Percentiles rank a stretch among this genome's conserved stretches.
These are phyloP conservation scores for Cytospora leucostoma DNA, from an alignment of 2,329 filamentous ascomycete species.

Conservation along the genomic window DNA sequence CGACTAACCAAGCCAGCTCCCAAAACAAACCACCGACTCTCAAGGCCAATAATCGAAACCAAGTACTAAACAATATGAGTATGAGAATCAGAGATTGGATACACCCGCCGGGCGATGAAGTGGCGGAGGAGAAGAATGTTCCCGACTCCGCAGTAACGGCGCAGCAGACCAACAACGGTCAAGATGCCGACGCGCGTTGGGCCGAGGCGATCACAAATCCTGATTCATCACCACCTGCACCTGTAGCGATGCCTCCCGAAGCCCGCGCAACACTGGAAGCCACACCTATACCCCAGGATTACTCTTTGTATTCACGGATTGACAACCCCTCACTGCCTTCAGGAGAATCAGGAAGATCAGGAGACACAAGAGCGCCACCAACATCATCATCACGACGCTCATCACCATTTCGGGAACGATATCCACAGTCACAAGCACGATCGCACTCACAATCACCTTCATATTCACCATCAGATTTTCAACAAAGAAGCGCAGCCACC, in stretches of 20 bases:
- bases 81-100: not conserved
- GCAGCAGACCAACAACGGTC: not conserved
- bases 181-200: not conserved
- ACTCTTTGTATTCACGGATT: not conserved
- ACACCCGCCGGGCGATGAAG: not conserved
- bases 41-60: too few relatives aligned
- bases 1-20: too few relatives aligned
- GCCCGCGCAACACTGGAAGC: not conserved
- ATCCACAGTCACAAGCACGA: not conserved
- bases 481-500: not conserved
- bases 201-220: not conserved
- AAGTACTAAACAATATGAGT: too few relatives aligned
- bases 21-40: too few relatives aligned
- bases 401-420: not conserved
- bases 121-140: not conserved
- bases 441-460: not conserved
- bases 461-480: not conserved
- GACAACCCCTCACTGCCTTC: not conserved
- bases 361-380: not conserved
- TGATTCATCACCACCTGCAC: not conserved
- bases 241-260: conserved; percentile 4
- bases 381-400: not conserved
- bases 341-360: not conserved
- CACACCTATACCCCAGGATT: not conserved
- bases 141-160: not conserved